These are phyloP conservation scores for Hypoxylon subgilvum DNA, from an alignment of 495 filamentous ascomycete genomes.

Conservation along the genomic window DNA sequence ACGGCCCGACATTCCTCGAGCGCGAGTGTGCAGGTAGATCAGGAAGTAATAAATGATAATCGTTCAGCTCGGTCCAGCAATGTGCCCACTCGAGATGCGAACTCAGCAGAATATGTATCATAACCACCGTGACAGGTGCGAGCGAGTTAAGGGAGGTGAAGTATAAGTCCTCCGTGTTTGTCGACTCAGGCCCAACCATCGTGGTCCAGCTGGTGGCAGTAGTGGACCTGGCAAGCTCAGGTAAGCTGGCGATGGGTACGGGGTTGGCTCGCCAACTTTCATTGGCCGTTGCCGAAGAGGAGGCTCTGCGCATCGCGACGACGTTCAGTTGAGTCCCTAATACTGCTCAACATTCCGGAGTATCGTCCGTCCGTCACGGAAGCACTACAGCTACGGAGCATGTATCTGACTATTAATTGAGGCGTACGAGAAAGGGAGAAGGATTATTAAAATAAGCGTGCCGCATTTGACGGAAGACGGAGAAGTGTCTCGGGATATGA, in stretches of 20 bases:
- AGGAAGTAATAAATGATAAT: slow-evolving; percentile 45
- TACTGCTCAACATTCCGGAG: slow-evolving; percentile 1
- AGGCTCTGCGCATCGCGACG: slow-evolving; percentile 22
- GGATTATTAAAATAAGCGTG: not conserved
- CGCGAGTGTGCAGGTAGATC: slow-evolving; percentile 44
- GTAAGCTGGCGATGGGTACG: slow-evolving; percentile 11
- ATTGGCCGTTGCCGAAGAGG: slow-evolving; percentile 18
- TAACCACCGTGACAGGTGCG: slow-evolving; percentile 39
- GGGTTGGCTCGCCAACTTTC: slow-evolving; percentile 18
- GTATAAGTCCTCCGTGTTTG: slow-evolving; percentile 18
- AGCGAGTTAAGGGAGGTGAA: slow-evolving; percentile 28
- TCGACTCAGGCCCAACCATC: not conserved
- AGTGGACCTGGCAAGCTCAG: slow-evolving; percentile 7
- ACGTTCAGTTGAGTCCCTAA: not conserved
- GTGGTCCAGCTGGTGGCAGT: slow-evolving; percentile 32
- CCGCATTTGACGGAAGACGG: not conserved
- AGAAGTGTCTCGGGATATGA: not conserved
- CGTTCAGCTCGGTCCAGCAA: slow-evolving; percentile 37
- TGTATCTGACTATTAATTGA: not conserved
- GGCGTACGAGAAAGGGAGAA: no score
- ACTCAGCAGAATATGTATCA: slow-evolving; percentile 43
- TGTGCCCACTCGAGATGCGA: slow-evolving; percentile 45
- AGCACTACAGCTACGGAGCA: not conserved
- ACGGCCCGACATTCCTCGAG: slow-evolving; percentile 29
- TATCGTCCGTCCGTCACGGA: slow-evolving; percentile 2